phyloP scores from a whole-genome alignment of 2,329 filamentous ascomycete genomes.

The Calycina herbarum region DNA sequence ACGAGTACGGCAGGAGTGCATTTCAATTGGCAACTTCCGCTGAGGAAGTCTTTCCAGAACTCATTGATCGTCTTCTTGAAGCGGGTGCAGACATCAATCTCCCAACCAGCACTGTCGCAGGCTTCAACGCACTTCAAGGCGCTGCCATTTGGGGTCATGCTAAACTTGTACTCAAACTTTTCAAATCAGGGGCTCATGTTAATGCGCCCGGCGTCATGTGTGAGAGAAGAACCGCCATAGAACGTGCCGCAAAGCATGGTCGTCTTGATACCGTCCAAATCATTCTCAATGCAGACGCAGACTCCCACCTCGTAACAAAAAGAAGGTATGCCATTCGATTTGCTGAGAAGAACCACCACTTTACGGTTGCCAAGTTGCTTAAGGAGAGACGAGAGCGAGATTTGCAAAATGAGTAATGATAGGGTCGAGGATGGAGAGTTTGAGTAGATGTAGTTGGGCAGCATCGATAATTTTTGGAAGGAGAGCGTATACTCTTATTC shows the following conservation, averaged over 20 bases:
- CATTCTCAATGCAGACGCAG: not conserved
- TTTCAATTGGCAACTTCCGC: slow-evolving; percentile 12
- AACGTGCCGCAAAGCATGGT: slow-evolving; percentile 37
- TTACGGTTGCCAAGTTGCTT: not conserved
- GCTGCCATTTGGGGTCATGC: slow-evolving; percentile 10
- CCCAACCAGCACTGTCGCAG: not conserved
- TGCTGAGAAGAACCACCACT: not conserved
- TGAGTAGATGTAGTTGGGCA: too few relatives aligned
- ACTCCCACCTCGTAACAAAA: not conserved
- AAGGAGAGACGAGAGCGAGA: not conserved
- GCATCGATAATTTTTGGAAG: too few relatives aligned
- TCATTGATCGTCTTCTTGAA: slow-evolving; percentile 10
- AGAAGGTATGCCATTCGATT: not conserved
- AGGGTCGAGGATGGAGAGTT: too few relatives aligned
- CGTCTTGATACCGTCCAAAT: slow-evolving; percentile 29
- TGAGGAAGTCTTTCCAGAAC: not conserved
- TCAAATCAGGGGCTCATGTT: slow-evolving; percentile 5
- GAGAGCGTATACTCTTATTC: too few relatives aligned
- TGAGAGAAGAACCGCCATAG: slow-evolving; percentile 19
- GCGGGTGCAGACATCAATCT: slow-evolving; percentile 19
- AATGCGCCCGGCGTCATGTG: slow-evolving; percentile 23
- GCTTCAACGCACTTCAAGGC: slow-evolving; percentile 15
- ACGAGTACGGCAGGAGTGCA: slow-evolving; percentile 14
- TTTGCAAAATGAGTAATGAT: too few relatives aligned
- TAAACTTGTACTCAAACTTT: slow-evolving; percentile 7